These are phyloP conservation scores for Huntiella abstrusa DNA, from an alignment of 2,329 filamentous ascomycete genomes.

Conservation along the genomic window DNA sequence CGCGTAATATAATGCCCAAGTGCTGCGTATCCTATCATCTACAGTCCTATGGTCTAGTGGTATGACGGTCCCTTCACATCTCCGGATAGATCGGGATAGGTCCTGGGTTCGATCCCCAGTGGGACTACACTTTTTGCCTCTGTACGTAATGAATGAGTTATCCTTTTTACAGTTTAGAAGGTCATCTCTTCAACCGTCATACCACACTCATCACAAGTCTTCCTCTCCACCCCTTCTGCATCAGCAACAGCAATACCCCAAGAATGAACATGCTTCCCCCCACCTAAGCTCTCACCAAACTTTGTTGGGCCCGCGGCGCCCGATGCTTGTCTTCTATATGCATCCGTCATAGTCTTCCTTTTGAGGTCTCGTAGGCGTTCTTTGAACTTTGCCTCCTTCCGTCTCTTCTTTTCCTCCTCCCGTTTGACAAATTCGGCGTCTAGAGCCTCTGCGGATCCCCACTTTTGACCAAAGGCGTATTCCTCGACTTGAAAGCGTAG, in stretches of 20 bases:
- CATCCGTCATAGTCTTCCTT: slow-evolving; percentile 80
- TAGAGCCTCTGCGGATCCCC: slow-evolving; percentile 70
- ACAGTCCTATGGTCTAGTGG: slow-evolving; percentile 12
- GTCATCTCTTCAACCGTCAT: slow-evolving; percentile 66
- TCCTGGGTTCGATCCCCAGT: slow-evolving; percentile 12
- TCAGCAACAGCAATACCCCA: slow-evolving; percentile 57
- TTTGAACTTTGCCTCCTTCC: slow-evolving; percentile 85
- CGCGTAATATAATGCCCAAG: no score
- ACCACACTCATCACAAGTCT: slow-evolving; percentile 58
- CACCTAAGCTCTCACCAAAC: slow-evolving; percentile 62
- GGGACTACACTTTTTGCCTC: slow-evolving; percentile 6
- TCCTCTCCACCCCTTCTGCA: slow-evolving; percentile 56
- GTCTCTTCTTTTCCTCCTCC: slow-evolving; percentile 58
- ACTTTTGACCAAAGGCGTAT: slow-evolving; percentile 77
- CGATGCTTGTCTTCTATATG: slow-evolving; percentile 55
- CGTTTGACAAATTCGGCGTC: slow-evolving; percentile 77
- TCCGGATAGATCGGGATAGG: slow-evolving; percentile 6
- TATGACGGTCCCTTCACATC: slow-evolving; percentile 12
- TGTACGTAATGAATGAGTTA: not conserved
- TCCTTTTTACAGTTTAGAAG: slow-evolving; percentile 23
- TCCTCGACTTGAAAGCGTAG: slow-evolving; percentile 86
- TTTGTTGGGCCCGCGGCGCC: slow-evolving; percentile 27
- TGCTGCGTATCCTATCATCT: no score
- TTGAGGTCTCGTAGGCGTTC: slow-evolving; percentile 78
- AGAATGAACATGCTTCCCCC: slow-evolving; percentile 67